Evolutionary conservation across 2,329 filamentous ascomycete genomes (phyloP), one percentile per base, ranked within the genome.

Genomic region (Fusarium brachygibbosum): DNA sequence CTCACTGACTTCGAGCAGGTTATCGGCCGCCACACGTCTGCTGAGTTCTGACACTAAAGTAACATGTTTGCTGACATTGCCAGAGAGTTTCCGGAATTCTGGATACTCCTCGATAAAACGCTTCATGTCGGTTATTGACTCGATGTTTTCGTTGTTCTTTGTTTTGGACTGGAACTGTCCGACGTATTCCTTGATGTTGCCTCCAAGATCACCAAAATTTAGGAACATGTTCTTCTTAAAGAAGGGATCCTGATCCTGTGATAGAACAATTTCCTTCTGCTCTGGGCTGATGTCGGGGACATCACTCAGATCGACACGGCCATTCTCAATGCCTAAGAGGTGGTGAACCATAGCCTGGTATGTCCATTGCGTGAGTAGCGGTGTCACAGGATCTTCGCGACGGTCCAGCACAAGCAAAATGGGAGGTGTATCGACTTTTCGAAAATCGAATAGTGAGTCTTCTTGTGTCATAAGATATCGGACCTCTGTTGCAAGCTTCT

Each of bases 291-390:
- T 88, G 56, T 97, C 94, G 14, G 93, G 93, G 1, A 97, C 90
- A 57, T 93, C 88, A 66, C 91, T 91, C 34, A 99, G 84, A 76
- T 97, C 92, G 1, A 99, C 96, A 51, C 95, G 88, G n/a, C 96
- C 96, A 77, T 98, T 98, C 61, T 92, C 88, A 70, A 99, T 97
- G 7, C 96, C 96, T 14, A 99, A 85, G 3, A 98, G 83, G 76
- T 99, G 96, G 77, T 99, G 96, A 1, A 99, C 96, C 94, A 99
- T 99, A n/a, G 96, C 96, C 81, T 99, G 96, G 76, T 99, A 99
- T 28, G 96, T 99, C 96, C 96, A 99, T 78, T 99, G 96, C 4
- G 94, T 97, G 49, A 99, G 86, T 13, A 99, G 83, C 0, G 96
- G 96, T 5, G 96, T 99, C 51, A 98, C 92, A 0, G 96, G 95